Percentiles rank a stretch among this genome's conserved stretches.
phyloP scores from a whole-genome alignment of 805 yeast species.

The Kuraishia floccosa region DNA sequence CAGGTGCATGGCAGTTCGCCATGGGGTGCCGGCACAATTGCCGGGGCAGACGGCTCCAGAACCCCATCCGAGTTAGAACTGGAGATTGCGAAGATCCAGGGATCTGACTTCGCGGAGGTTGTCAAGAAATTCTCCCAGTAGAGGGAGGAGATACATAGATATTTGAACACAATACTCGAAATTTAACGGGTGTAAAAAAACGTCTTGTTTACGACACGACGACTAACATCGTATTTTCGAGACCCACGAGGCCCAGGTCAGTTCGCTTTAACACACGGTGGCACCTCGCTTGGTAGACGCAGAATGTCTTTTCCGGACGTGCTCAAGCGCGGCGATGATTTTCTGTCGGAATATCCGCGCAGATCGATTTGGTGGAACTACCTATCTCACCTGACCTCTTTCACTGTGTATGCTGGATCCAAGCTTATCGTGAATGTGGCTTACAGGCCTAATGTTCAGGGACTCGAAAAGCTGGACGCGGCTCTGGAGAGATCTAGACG shows the following conservation, averaged over 20 bases:
- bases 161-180: no score
- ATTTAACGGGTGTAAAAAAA: no score
- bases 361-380: constrained; percentile 48
- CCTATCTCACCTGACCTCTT: constrained; percentile 59
- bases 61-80: constrained; percentile 51
- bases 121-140: neutral
- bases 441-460: constrained; percentile 53
- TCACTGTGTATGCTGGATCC: constrained; percentile 51
- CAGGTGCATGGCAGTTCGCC: constrained; percentile 76
- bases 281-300: no score
- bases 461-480: constrained; percentile 50
- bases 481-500: constrained; percentile 51
- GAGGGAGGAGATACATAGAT: no score
- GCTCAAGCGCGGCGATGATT: constrained; percentile 61
- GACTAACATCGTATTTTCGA: no score
- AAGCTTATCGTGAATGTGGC: constrained; percentile 48
- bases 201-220: no score
- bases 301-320: constrained; percentile 63
- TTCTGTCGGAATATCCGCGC: constrained; percentile 48
- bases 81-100: constrained; percentile 55
- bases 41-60: constrained; percentile 73
- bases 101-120: constrained; percentile 41
- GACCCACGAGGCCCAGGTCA: no score
- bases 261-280: no score
- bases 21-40: constrained; percentile 79